Evolutionary conservation across 1,139 yeast species (phyloP).

Genomic region (Candida frijolesensis): DNA sequence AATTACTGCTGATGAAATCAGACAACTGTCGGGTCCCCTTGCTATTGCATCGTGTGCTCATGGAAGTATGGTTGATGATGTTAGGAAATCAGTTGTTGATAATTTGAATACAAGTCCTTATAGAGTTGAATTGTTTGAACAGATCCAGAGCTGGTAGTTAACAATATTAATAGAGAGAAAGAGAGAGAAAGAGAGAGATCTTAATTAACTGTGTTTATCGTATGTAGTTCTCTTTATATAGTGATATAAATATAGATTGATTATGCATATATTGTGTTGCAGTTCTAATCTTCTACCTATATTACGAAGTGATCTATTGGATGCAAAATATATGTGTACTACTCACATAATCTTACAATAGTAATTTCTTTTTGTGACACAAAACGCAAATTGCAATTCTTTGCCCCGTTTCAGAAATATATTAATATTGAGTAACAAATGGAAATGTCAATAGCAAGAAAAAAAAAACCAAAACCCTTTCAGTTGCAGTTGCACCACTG

Average conservation of each 20-base stretch:
- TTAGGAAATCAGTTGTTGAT: constrained; percentile 35
- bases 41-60: constrained; percentile 47
- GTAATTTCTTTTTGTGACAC: not conserved
- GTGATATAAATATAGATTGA: not conserved
- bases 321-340: too few relatives aligned
- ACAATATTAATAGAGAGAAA: not conserved
- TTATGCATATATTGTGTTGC: too few relatives aligned
- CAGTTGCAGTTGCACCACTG: not conserved
- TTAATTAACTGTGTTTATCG: too few relatives aligned
- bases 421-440: not conserved
- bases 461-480: not conserved
- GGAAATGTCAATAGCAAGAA: not conserved
- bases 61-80: constrained; percentile 42
- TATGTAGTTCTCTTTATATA: not conserved
- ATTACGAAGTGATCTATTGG: too few relatives aligned
- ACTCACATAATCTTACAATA: not conserved
- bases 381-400: not conserved
- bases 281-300: too few relatives aligned
- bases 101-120: constrained; percentile 29
- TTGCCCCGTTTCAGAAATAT: not conserved
- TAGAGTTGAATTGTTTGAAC: constrained; percentile 46
- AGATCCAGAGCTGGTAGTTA: constrained; percentile 27
- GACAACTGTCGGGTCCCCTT: constrained; percentile 30
- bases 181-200: not conserved
- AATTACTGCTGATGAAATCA: constrained; percentile 38